These are phyloP conservation scores for Zymoseptoria ardabiliae DNA, from an alignment of 2,329 filamentous ascomycete species.

Conservation along the genomic window DNA sequence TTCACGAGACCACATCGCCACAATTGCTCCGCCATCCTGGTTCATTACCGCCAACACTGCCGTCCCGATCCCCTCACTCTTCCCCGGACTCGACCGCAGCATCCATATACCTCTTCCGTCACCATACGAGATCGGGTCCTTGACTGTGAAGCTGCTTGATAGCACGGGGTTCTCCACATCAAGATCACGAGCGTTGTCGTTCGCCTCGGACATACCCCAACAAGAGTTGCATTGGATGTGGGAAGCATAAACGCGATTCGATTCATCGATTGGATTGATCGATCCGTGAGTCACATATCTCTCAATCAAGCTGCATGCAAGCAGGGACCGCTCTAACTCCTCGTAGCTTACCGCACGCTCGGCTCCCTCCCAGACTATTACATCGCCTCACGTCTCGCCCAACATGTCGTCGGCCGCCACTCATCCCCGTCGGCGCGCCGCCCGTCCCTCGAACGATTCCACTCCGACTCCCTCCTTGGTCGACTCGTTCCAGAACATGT, in stretches of 20 bases:
- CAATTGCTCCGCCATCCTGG: not conserved
- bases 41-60: not conserved
- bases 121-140: not conserved
- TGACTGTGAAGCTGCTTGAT: not conserved
- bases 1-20: not conserved
- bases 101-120: not conserved
- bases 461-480: conserved; percentile 31
- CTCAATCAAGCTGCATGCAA: conserved; percentile 3
- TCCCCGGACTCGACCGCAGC: not conserved
- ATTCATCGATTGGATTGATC: conserved; percentile 3
- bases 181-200: not conserved
- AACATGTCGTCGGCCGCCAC: conserved; percentile 27
- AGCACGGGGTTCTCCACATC: not conserved
- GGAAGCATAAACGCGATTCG: not conserved
- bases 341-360: conserved; percentile 10
- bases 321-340: conserved; percentile 6
- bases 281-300: conserved; percentile 11
- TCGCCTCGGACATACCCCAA: not conserved
- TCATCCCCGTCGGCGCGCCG: conserved; percentile 41
- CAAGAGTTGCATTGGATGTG: not conserved
- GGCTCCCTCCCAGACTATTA: conserved; percentile 12
- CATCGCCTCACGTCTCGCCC: conserved; percentile 14
- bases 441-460: conserved; percentile 28
- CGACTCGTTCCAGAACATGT: conserved; percentile 35
- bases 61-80: not conserved